Percentiles rank a stretch among this genome's conserved stretches.
Evolutionary conservation across 164 flowering plant species (phyloP).

Genomic region (Euptelea pleiosperma): DNA sequence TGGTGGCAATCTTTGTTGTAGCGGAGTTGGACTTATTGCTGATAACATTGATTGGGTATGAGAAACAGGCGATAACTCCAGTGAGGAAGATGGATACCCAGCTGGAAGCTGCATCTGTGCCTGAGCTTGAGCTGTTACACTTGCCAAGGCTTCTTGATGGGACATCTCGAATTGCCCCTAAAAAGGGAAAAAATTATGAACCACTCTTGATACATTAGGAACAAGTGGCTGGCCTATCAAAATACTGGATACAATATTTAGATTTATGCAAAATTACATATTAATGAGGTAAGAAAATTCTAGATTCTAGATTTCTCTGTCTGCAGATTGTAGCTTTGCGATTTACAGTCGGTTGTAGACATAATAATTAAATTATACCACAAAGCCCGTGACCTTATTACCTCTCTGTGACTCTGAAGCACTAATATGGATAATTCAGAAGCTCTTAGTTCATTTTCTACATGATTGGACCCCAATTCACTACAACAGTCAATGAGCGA

Average conservation of each 20-base stretch:
- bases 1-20: slow-evolving; percentile 22
- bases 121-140: slow-evolving; percentile 30
- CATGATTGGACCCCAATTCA: too few relatives aligned
- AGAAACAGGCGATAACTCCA: slow-evolving; percentile 38
- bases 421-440: too few relatives aligned
- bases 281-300: too few relatives aligned
- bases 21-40: slow-evolving; percentile 26
- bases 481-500: too few relatives aligned
- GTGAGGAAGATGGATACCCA: slow-evolving; percentile 26
- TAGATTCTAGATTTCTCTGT: too few relatives aligned
- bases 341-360: too few relatives aligned
- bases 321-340: too few relatives aligned
- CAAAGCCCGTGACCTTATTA: too few relatives aligned
- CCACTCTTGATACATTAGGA: neutral
- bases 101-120: slow-evolving; percentile 24
- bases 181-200: neutral
- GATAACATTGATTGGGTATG: slow-evolving; percentile 35
- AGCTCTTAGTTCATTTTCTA: too few relatives aligned
- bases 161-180: slow-evolving; percentile 36
- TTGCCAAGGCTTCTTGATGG: slow-evolving; percentile 31
- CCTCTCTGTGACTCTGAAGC: too few relatives aligned
- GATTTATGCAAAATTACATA: neutral
- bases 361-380: neutral
- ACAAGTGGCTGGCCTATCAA: neutral
- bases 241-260: too few relatives aligned